Conservation (phyloP, 768 basidiomycete species). For the Psilocybe subaeruginosa region DNA sequence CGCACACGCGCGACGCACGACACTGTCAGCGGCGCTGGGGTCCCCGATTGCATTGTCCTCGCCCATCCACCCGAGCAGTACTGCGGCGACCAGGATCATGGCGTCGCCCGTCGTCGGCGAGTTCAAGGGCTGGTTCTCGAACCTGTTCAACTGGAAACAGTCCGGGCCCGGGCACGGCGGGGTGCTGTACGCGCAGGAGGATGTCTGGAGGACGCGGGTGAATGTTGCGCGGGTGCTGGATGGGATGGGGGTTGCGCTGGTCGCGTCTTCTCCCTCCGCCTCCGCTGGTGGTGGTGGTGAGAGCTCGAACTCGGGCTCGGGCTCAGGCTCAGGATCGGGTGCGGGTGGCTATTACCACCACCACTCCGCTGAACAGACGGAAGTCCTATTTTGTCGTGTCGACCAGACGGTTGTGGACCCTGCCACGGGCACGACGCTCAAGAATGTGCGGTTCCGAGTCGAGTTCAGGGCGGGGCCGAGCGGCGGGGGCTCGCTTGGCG, state of each 20-base stretch:
- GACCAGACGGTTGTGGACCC: constrained; percentile 48
- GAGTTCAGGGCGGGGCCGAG: constrained; percentile 54
- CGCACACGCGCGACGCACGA: constrained; percentile 39
- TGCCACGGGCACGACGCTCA: constrained; percentile 54
- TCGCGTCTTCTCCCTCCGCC: too few species aligned
- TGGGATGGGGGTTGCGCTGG: constrained; percentile 60
- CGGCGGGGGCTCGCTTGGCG: constrained; percentile 1
- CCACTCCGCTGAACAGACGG: constrained; percentile 16
- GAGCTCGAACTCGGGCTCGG: too few species aligned
- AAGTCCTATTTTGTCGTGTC: constrained; percentile 48
- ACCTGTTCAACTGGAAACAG: constrained; percentile 91
- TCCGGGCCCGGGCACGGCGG: constrained; percentile 37
- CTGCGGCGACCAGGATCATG: constrained; percentile 35
- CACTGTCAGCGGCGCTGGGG: constrained; percentile 39
- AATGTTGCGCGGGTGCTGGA: constrained; percentile 69
- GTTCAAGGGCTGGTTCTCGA: constrained; percentile 94
- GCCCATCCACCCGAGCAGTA: constrained; percentile 33
- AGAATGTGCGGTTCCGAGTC: constrained; percentile 82
- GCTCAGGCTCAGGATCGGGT: constrained; percentile 12
- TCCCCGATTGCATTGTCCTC: constrained; percentile 52
- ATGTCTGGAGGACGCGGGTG: constrained; percentile 61
- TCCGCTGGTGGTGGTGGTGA: too few species aligned
- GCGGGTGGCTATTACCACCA: neutral
- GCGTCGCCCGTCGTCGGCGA: constrained; percentile 79
- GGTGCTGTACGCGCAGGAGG: constrained; percentile 58